Percentiles rank a stretch among this genome's conserved stretches.
phyloP scores from a whole-genome alignment of 192 early-diverging fungal species.

The Coemansia sp. region DNA sequence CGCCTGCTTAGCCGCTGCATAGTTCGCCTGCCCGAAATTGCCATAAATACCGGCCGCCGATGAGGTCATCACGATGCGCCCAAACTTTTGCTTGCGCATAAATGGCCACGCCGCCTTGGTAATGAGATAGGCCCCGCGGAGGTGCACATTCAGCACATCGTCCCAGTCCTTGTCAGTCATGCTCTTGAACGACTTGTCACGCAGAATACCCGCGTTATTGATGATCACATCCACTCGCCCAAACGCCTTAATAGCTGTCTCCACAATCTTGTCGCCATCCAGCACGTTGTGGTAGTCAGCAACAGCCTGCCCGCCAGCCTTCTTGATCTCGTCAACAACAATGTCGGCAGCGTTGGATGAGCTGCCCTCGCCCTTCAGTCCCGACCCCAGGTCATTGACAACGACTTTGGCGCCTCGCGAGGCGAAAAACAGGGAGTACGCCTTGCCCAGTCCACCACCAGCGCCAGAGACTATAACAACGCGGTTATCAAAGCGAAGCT shows the following conservation, averaged over 20 bases:
- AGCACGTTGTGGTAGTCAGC: constrained; percentile 98
- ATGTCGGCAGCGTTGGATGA: constrained; percentile 82
- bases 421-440: constrained; percentile 90
- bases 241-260: constrained; percentile 92
- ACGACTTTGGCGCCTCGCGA: constrained; percentile 90
- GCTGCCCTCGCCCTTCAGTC: constrained; percentile 73
- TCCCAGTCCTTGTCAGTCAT: constrained; percentile 99
- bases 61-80: constrained; percentile 88
- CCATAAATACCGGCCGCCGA: constrained; percentile 99
- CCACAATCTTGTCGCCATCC: constrained; percentile 96
- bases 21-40: constrained; percentile 88
- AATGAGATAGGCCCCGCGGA: constrained; percentile 92
- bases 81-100: constrained; percentile 94
- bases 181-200: constrained; percentile 93
- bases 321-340: constrained; percentile 90
- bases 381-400: constrained; percentile 91
- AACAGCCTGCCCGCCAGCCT: constrained; percentile 87
- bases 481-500: constrained; percentile 73
- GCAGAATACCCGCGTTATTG: constrained; percentile 98
- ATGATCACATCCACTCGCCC: constrained; percentile 94
- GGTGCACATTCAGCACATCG: constrained; percentile 86
- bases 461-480: constrained; percentile 96
- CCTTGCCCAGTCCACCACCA: constrained; percentile 87
- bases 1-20: constrained; percentile 83
- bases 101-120: constrained; percentile 96